Evolutionary conservation across 2,329 filamentous ascomycete species (phyloP), one percentile per base, ranked within the genome.

Genomic region (Fusarium tricinctum): DNA sequence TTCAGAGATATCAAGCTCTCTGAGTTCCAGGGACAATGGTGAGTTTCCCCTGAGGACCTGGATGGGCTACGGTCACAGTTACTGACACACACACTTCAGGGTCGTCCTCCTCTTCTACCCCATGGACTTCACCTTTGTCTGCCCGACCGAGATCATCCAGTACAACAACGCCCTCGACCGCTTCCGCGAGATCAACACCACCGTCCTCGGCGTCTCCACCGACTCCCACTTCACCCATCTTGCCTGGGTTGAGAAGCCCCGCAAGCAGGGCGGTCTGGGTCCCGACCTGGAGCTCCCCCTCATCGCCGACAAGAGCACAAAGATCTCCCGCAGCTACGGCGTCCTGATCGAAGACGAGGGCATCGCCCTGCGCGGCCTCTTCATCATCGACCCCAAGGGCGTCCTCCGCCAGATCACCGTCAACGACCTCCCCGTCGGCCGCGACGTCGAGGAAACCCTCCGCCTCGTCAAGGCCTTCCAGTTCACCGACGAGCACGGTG

Each of bases 401-500:
- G 77, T 83, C 28, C 80, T 90, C 26, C 80, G 88, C 66, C 86
- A 88, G 82, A 88, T 90, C 77, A 89, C 88, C 65, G 81, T 90
- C 81, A 90, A 90, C 79, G 88, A 90, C 73, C 82, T 89, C 32
- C 86, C 88, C 63, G 87, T 90, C 67, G 88, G 88, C 63, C 86
- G 88, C 69, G 84, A 85, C 69, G 88, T 90, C 55, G 86, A 89
- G 75, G 88, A 91, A 80, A 85, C 86, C 3, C 82, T 89, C 71
- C 86, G 88, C 38, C 90, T 91, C 2, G 86, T 90, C 60, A 85
- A 91, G 69, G 90, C 91, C 8, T 94, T 94, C 78, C 92, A 94
- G 79, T 92, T 95, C 82, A 92, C 92, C 14, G 91, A 94, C 71
- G 91, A 93, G 71, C 92, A 92, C 84, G 94, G 93, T 79, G 89